Evolutionary conservation across 306 rosid species (phyloP).

Genomic region (Sophora flavescens): DNA sequence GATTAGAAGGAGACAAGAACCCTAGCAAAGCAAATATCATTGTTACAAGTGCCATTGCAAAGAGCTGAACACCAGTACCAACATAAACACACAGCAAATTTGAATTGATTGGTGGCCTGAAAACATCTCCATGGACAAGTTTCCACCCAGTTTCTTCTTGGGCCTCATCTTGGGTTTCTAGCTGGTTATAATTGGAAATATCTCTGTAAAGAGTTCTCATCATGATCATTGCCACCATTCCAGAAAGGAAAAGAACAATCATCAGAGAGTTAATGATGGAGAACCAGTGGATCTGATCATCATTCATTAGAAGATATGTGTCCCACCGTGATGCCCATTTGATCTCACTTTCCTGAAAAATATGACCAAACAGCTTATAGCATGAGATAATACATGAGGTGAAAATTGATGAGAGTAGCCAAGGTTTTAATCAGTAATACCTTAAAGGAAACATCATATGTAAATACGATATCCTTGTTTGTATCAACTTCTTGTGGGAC

Average conservation of each 20-base stretch:
- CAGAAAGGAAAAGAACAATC: conserved; percentile 99
- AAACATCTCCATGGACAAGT: conserved; percentile 96
- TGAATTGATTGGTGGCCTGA: conserved; percentile 92
- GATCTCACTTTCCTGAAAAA: conserved; percentile 82
- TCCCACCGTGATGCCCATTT: conserved; percentile 99
- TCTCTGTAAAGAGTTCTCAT: conserved; percentile 99
- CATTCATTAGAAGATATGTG: conserved; percentile 99
- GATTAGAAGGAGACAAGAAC: conserved; percentile 97
- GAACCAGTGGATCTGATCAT: conserved; percentile 99
- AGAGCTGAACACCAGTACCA: conserved; percentile 98
- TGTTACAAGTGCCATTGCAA: conserved; percentile 97
- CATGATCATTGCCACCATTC: conserved; percentile 99
- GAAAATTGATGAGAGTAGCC: conserved; percentile 9
- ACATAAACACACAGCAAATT: conserved; percentile 90
- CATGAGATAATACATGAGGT: conserved; percentile 11
- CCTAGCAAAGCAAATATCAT: conserved; percentile 98
- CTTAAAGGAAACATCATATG: conserved; percentile 96
- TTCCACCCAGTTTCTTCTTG: conserved; percentile 99
- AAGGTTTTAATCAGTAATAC: conserved; percentile 55
- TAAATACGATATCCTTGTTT: conserved; percentile 81
- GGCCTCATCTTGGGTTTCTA: conserved; percentile 99
- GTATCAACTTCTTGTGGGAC: conserved; percentile 94
- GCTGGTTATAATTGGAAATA: conserved; percentile 97
- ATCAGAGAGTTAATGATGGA: conserved; percentile 96
- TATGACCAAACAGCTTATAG: conserved; percentile 31